Conservation (phyloP, 176 grass and related monocot genomes). For the Avena insularis region DNA sequence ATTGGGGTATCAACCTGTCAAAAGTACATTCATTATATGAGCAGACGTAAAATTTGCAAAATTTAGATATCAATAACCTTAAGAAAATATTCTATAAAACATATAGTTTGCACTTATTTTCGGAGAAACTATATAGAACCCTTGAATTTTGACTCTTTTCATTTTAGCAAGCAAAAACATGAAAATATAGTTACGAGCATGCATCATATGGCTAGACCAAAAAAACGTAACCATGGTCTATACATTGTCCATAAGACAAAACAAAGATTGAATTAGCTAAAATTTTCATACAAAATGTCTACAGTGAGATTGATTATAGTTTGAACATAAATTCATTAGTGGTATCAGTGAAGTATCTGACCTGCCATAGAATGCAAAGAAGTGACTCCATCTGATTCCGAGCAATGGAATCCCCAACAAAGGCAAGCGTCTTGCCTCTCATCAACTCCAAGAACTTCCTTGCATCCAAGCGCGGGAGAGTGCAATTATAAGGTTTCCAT, state of each 20-base stretch:
- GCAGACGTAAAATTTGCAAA: no score
- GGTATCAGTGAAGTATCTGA: neutral
- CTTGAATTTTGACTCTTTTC: no score
- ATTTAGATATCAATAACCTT: neutral
- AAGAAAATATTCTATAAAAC: no score
- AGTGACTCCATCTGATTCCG: conserved; percentile 96
- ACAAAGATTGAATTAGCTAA: neutral
- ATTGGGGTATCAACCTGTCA: conserved; percentile 70
- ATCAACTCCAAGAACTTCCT: conserved; percentile 83
- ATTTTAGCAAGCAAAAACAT: neutral
- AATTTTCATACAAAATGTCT: neutral
- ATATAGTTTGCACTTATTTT: no score
- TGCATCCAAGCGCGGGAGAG: conserved; percentile 72
- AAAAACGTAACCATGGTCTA: neutral
- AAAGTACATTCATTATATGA: conserved; percentile 14
- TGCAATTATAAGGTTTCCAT: conserved; percentile 77
- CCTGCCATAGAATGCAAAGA: conserved; percentile 91
- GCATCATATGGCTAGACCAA: neutral
- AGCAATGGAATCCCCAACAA: conserved; percentile 86
- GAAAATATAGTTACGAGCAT: neutral
- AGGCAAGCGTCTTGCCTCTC: conserved; percentile 88
- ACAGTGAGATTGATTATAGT: neutral
- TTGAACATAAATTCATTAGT: neutral
- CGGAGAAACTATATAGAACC: no score
- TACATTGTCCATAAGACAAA: neutral